Base-by-base conservation (phyloP, 2,329 filamentous ascomycete species). In the Lomentospora prolificans region DNA sequence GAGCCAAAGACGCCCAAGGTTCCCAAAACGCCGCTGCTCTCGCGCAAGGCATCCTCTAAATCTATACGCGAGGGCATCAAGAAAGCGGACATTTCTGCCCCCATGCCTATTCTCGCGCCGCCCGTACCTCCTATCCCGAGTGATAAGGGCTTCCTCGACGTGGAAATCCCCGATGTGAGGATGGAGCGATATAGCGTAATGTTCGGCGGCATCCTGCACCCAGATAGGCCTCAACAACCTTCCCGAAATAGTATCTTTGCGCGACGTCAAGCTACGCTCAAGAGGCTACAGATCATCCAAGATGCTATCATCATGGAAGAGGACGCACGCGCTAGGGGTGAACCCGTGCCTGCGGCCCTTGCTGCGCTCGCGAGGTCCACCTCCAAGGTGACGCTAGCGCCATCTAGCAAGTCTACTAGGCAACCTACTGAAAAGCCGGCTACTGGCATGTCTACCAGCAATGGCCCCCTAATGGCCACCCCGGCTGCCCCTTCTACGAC, bases 131-230 rank as follows among this genome's bases (percentile, higher is more conserved):
- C 56, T 17, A 65, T 66, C 8, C 69, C 52, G 5, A 51, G 51
- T 3, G 19, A 19, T 4, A 51, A 51, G 36, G 53, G 72, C 2
- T 68, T 86, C 5, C 72, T 96, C 19, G 78, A 90, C 62, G 79
- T 96, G 14, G 82, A 91, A 54, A 94, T 96, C 57, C 91, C 92
- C 1, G 80, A 81, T 52, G 78, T 88, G 56, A 82, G 86, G 59
- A 77, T 97, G 77, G 92, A 96, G 66, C 78, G 92, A 51, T 97
- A 96, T 63, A 96, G 90, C 62, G 81, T 96, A 61, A 96, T 96
- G 91, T 96, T 97, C 65, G 83, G 85, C 56, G 81, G 80, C 36
- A 75, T 96, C 5, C 72, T 96, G 25, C 79, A 81, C 58, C 67
- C 68, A 6, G 28, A 41, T 14, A 41, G 53, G 12, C 36, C 24